Evolutionary conservation across 148 eudicot species (phyloP).

Genomic region (Limonium bicolor): DNA sequence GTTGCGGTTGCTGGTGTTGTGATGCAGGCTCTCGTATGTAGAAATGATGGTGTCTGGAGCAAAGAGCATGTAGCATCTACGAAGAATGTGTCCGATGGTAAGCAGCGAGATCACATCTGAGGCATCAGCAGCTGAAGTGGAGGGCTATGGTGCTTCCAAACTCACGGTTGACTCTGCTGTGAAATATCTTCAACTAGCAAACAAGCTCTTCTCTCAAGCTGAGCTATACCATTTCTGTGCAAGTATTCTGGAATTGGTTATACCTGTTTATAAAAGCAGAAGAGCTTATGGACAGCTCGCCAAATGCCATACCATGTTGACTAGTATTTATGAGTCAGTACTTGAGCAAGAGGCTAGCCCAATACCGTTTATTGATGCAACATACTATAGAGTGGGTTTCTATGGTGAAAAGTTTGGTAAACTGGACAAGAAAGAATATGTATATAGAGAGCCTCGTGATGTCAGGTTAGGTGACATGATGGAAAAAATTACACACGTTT

Average conservation of each 20-base stretch:
- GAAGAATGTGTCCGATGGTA: constrained; percentile 97
- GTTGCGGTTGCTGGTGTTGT: constrained; percentile 99
- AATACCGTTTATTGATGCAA: constrained; percentile 93
- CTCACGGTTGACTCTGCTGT: constrained; percentile 98
- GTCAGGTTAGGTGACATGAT: constrained; percentile 96
- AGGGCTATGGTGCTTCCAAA: constrained; percentile 98
- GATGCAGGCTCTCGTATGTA: constrained; percentile 97
- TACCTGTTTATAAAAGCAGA: constrained; percentile 94
- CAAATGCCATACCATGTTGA: constrained; percentile 93
- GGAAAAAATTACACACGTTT: constrained; percentile 96
- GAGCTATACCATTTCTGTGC: constrained; percentile 95
- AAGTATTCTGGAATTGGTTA: constrained; percentile 89
- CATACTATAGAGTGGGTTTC: constrained; percentile 98
- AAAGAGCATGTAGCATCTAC: constrained; percentile 61
- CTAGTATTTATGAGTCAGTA: constrained; percentile 88
- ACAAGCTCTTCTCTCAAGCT: constrained; percentile 96
- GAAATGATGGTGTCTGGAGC: constrained; percentile 99
- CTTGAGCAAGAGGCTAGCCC: constrained; percentile 99
- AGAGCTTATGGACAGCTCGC: constrained; percentile 95
- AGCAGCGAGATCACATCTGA: constrained; percentile 73
- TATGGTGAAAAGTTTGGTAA: constrained; percentile 92
- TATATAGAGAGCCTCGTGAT: constrained; percentile 94
- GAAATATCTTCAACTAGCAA: constrained; percentile 93
- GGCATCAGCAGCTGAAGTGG: constrained; percentile 97
- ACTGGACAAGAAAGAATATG: constrained; percentile 77